These are phyloP conservation scores for Teratosphaeria pseudoeucalypti DNA, from an alignment of 2,329 filamentous ascomycete genomes.

Conservation along the genomic window DNA sequence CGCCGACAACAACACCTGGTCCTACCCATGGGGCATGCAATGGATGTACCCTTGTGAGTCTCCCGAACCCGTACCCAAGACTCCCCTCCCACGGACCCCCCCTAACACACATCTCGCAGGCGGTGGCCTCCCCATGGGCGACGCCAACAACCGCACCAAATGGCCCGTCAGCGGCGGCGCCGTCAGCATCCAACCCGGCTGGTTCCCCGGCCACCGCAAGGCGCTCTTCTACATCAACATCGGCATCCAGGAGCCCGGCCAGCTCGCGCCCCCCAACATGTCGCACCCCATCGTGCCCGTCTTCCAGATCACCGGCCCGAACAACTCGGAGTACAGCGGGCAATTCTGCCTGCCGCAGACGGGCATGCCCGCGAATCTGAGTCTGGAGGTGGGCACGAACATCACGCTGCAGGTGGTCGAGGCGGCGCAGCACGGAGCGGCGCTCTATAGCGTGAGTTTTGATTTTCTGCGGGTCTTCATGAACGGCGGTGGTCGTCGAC, in stretches of 20 bases:
- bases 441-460: conserved; percentile 63
- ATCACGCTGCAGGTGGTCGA: conserved; percentile 87
- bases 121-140: conserved; percentile 57
- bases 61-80: conserved; percentile 1
- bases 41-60: conserved; percentile 88
- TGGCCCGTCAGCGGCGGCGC: conserved; percentile 85
- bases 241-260: conserved; percentile 48
- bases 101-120: conserved; percentile 41
- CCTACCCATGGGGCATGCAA: conserved; percentile 81
- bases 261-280: conserved; percentile 68
- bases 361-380: conserved; percentile 59
- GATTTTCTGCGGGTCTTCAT: neutral
- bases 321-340: conserved; percentile 67
- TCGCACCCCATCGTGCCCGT: conserved; percentile 69
- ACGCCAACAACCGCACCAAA: conserved; percentile 73
- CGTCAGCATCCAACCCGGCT: conserved; percentile 84
- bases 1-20: conserved; percentile 31
- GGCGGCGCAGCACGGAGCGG: conserved; percentile 69
- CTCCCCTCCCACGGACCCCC: neutral
- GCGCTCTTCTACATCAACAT: conserved; percentile 87
- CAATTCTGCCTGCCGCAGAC: conserved; percentile 85
- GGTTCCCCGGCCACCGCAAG: conserved; percentile 80
- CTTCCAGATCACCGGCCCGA: conserved; percentile 74
- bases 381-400: conserved; percentile 68
- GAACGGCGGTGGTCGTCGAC: neutral